Base-by-base conservation (phyloP, 306 rosid genomes). In the Acacia melanoxylon region DNA sequence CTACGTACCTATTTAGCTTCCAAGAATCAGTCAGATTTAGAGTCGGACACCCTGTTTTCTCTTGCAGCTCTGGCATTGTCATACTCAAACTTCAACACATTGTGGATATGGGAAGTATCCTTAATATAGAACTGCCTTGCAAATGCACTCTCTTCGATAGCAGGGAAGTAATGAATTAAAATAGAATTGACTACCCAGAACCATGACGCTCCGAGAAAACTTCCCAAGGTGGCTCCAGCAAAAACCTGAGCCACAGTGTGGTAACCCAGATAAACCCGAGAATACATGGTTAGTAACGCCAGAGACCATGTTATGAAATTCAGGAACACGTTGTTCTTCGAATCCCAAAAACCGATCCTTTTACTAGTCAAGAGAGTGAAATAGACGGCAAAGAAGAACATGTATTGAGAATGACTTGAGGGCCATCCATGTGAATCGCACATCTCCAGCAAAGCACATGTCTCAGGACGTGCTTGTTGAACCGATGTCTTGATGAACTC, bases 361-460 rank as follows among this genome's bases (percentile, higher is more conserved):
- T 77, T 90, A 61, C 66, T 49, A 19, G 83, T 74, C 80, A 93
- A 72, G 0, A 93, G 89, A 4, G 97, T 81, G 0, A 91, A 80
- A 77, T 93, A 93, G 4, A 86, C 62, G 16, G 98, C 90, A 74
- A 92, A 95, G 91, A 95, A 95, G 83, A 92, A 95, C 99, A 91
- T 92, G 81, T 90, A 95, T 83, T 95, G 98, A 40, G 92, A 89
- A 61, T 93, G 99, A n/a, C 97, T 92, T 8, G 99, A 95, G 0
- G 98, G 98, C 98, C 98, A 95, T 2, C 99, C 99, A 5, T 95
- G 97, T 0, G 99, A 95, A 75, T 95, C 99, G 20, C 98, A 95
- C 86, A 78, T 88, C 77, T 95, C 99, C 48, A 95, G 94, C 16
- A 92, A 75, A 4, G 69, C 86, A 63, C 99, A 95, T 17, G 98